Evolutionary conservation across 176 grass and related monocot genomes (phyloP), one percentile per base, ranked within the genome.

Genomic region (Elymus sibiricus): DNA sequence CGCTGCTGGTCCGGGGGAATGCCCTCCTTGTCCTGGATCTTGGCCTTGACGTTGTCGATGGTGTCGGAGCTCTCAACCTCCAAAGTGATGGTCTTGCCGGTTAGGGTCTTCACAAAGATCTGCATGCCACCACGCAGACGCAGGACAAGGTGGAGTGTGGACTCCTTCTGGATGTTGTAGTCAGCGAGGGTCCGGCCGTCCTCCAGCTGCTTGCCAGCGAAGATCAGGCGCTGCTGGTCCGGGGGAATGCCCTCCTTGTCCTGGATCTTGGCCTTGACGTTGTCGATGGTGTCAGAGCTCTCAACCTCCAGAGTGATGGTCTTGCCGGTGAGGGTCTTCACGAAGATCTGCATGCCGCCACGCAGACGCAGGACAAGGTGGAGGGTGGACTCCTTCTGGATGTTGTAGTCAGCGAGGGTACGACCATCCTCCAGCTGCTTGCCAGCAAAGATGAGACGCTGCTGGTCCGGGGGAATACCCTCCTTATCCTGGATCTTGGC

Each of bases 251-350:
- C n/a, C n/a, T n/a, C n/a, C n/a, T n/a, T n/a, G n/a, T n/a, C n/a
- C n/a, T n/a, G n/a, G n/a, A n/a, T n/a, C n/a, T n/a, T n/a, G n/a
- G n/a, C n/a, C n/a, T n/a, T n/a, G n/a, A n/a, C n/a, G n/a, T n/a
- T n/a, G n/a, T n/a, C n/a, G n/a, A n/a, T n/a, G n/a, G n/a, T n/a
- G n/a, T n/a, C n/a, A n/a, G n/a, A n/a, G n/a, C 84, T 85, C 89
- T 97, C 95, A 0, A 94, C 95, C 84, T 94, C 95, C 47, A 97
- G 80, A 5, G 92, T 97, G 92, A 97, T 94, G 64, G 95, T 97
- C 95, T 97, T 94, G 64, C 95, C 95, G 1, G 92, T 97, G 64
- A 94, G 90, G 75, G 95, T 94, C 91, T 97, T 97, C 70, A 97
- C 92, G 40, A 93, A 97, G 66, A 93, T 91, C 84, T 94, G 92